A percentile compares a stretch with the other conserved stretches of the same genome.
These are phyloP conservation scores for Davidsoniella eucalypti DNA, from an alignment of 2,329 filamentous ascomycete species.

Conservation along the genomic window DNA sequence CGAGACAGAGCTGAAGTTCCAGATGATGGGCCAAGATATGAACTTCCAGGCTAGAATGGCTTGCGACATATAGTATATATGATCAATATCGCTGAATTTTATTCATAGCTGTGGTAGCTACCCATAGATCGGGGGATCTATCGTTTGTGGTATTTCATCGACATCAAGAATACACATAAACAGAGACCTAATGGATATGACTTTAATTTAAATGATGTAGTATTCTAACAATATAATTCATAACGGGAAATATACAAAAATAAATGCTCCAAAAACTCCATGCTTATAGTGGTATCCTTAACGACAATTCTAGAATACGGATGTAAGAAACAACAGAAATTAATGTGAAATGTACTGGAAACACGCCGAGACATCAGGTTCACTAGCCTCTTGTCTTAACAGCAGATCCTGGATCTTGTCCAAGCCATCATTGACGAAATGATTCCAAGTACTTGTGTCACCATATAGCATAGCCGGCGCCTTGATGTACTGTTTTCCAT, in stretches of 20 bases:
- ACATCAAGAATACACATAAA: too few relatives aligned
- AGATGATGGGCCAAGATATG: slow-evolving; percentile 1
- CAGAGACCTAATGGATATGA: too few relatives aligned
- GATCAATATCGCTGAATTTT: not conserved
- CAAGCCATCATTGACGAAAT: slow-evolving; percentile 63
- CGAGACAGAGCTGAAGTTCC: slow-evolving; percentile 4
- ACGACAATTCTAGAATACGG: not conserved
- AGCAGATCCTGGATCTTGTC: slow-evolving; percentile 83
- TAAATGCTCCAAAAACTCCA: not conserved
- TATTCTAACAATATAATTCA: too few relatives aligned
- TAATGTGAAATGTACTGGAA: slow-evolving; percentile 96
- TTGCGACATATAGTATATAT: not conserved
- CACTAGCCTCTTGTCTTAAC: slow-evolving; percentile 66
- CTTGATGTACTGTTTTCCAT: slow-evolving; percentile 76
- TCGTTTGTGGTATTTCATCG: too few relatives aligned
- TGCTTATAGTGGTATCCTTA: not conserved
- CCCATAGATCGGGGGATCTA: too few relatives aligned
- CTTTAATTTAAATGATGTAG: too few relatives aligned
- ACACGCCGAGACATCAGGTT: slow-evolving; percentile 74
- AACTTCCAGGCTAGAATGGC: slow-evolving; percentile 1
- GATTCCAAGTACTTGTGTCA: slow-evolving; percentile 98
- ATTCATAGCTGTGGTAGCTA: too few relatives aligned
- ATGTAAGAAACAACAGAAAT: slow-evolving; percentile 4
- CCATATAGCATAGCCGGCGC: slow-evolving; percentile 91
- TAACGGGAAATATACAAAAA: not conserved